A percentile compares a stretch with the other conserved stretches of the same genome.
Evolutionary conservation across 2,329 filamentous ascomycete species (phyloP).

Genomic region (Byssothecium circinans): DNA sequence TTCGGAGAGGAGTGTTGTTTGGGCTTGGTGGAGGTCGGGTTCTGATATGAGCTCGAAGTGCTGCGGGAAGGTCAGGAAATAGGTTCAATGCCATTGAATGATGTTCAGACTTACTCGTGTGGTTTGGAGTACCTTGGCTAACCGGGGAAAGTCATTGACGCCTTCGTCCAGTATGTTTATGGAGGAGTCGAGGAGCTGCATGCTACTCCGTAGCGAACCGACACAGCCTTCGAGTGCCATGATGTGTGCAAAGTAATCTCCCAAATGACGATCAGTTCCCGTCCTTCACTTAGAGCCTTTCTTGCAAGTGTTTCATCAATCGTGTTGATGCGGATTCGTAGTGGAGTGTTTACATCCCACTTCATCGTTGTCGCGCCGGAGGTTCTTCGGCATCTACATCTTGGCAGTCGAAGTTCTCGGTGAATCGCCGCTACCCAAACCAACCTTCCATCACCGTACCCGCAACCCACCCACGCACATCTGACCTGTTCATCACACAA

Average conservation of each 20-base stretch:
- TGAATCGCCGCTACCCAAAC: conserved; percentile 16
- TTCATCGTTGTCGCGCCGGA: conserved; percentile 5
- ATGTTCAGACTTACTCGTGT: conserved; percentile 58
- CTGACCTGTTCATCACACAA: conserved; percentile 36
- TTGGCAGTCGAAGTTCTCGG: conserved; percentile 33
- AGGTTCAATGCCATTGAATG: neutral
- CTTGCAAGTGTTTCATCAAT: neutral
- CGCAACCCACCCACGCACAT: conserved; percentile 29
- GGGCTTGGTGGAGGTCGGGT: conserved; percentile 76
- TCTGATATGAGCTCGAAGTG: conserved; percentile 94
- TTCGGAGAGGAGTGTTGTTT: conserved; percentile 81
- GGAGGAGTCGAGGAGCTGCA: conserved; percentile 63
- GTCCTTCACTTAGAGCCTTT: too few species aligned
- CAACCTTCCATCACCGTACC: conserved; percentile 32
- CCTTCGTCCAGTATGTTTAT: conserved; percentile 64
- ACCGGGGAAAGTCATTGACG: conserved; percentile 64
- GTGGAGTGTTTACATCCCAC: neutral
- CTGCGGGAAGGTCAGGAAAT: conserved; percentile 49
- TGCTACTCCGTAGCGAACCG: conserved; percentile 61
- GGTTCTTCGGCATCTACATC: conserved; percentile 14
- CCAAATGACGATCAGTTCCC: neutral
- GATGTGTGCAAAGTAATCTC: conserved; percentile 26
- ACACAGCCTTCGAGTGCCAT: conserved; percentile 61
- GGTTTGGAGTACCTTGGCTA: conserved; percentile 64
- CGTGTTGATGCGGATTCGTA: too few species aligned